Base-by-base conservation (phyloP, 2,329 filamentous ascomycete genomes). In the Claviceps pazoutovae region DNA sequence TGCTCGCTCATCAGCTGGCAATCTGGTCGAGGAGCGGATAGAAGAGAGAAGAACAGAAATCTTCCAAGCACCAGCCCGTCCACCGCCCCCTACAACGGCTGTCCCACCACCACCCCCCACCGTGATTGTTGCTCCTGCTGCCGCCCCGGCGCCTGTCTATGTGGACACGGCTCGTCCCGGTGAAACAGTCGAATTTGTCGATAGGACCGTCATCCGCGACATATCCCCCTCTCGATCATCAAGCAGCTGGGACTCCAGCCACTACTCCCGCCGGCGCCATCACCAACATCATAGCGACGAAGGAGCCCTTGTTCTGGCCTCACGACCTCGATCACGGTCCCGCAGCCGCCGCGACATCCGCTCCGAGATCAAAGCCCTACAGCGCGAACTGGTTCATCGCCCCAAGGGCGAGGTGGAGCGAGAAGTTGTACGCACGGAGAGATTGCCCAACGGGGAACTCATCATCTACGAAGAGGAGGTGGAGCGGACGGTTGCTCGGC, bases 281-380 rank as follows among this genome's bases (percentile, higher is more conserved):
- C 55, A 61, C 38, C 60, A 64, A 42, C 57, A 60, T n/a, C 57
- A 62, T 19, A 52, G 61, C 14, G 56, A 60, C 16, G 59, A 60
- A 5, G 59, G 60, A 2, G 61, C 63, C 1, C 52, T 64, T 3
- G 62, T 73, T 8, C 59, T 77, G 4, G 71, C 70, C 2, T 59
- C 75, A 13, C 60, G 68, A 6, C 66, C 72, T 45, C 71, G 64
- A 19, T 72, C 69, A 5, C 65, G 66, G 1, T 73, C 71, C 2
- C 68, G 69, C 55, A 64, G 68, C 6, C 78, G 83, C 43, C 75
- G 80, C 17, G 82, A 88, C 9, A 82, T 93, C 57, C 78, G 81
- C 48, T 75, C 80, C 36, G 86, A 93, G 62, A 88, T 90, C 53
- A 77, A 76, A 13, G 76, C 78, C 1, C 73, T 91, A 1, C 86